Conservation (phyloP, 2,329 filamentous ascomycete genomes). For the Aspergillus texensis region DNA sequence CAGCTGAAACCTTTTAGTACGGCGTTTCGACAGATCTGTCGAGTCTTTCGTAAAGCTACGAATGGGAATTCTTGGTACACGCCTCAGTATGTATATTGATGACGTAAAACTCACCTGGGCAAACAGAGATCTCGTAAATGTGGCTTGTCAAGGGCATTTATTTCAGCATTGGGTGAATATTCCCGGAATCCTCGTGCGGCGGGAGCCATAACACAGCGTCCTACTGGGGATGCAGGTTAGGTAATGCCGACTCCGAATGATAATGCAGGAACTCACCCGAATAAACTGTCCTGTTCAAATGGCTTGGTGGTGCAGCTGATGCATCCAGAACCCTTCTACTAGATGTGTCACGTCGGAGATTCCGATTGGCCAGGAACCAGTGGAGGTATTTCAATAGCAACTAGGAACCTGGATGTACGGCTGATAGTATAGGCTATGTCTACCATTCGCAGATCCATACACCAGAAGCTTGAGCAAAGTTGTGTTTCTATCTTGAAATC, state of each 20-base stretch:
- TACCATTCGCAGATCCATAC: neutral
- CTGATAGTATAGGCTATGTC: neutral
- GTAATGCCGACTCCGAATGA: neutral
- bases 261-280: neutral
- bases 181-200: neutral
- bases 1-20: neutral
- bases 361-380: neutral
- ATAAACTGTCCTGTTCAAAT: neutral
- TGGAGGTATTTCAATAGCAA: neutral
- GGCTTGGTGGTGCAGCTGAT: neutral
- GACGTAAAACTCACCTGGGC: neutral
- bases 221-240: neutral
- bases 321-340: neutral
- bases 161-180: neutral
- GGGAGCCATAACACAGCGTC: neutral
- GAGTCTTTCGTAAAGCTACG: neutral
- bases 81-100: neutral
- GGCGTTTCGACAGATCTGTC: neutral
- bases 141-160: neutral
- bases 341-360: neutral
- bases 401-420: neutral
- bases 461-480: neutral
- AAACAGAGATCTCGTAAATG: neutral
- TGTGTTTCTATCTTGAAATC: neutral
- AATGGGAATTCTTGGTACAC: neutral